These are phyloP conservation scores for Bruguiera parviflora DNA, from an alignment of 345 rosid genomes.

Conservation along the genomic window DNA sequence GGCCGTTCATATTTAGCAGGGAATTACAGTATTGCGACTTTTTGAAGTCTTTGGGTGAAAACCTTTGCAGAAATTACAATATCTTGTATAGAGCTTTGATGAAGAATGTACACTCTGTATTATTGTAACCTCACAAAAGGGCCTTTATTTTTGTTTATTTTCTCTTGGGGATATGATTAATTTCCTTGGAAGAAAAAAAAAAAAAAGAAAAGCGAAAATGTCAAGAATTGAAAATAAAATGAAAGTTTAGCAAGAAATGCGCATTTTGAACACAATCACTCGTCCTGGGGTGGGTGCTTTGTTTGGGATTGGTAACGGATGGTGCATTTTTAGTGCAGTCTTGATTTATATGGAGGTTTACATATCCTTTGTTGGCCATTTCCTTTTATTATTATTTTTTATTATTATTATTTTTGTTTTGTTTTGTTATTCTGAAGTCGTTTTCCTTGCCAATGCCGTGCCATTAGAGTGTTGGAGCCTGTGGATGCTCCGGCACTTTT, in stretches of 20 bases:
- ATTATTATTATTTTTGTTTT: no score
- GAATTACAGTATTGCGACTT: slow-evolving; percentile 8
- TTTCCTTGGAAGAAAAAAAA: slow-evolving; percentile 2
- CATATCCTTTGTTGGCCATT: no score
- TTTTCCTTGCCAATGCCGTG: no score
- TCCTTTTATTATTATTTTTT: no score
- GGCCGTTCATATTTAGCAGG: slow-evolving; percentile 7
- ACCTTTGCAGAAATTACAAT: slow-evolving; percentile 17
- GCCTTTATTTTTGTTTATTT: neutral
- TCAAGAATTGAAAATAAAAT: neutral
- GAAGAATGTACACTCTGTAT: slow-evolving; percentile 42
- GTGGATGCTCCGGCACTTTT: no score
- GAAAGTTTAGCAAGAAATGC: neutral
- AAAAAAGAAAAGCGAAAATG: neutral
- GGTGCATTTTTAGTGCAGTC: no score
- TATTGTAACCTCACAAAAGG: slow-evolving; percentile 32
- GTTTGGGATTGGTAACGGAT: no score
- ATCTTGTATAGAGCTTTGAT: slow-evolving; percentile 39
- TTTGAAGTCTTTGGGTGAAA: slow-evolving; percentile 21
- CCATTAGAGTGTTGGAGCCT: no score
- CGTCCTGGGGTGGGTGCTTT: no score
- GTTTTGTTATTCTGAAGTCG: no score
- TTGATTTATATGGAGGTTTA: no score
- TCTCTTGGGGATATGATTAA: slow-evolving; percentile 15
- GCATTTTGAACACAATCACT: no score